These are phyloP conservation scores for Schizochytrium sp. DNA, from an alignment of 108 stramenopile genomes.

Conservation along the genomic window DNA sequence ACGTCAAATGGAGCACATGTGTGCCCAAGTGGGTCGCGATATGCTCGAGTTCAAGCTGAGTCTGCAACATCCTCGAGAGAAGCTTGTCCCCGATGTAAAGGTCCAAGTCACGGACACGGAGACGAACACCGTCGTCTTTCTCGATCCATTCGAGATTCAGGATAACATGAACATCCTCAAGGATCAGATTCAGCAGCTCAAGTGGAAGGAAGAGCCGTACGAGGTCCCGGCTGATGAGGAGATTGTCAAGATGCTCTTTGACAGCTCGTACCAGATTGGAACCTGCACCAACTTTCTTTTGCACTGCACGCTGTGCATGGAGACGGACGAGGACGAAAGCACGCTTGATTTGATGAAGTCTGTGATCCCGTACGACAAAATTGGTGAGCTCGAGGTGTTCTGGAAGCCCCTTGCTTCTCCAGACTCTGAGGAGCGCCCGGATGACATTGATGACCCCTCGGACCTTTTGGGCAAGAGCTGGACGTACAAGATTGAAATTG, in stretches of 20 bases:
- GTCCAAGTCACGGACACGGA: slow-evolving; percentile 20
- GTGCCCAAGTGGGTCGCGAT: not conserved
- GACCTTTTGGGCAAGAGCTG: slow-evolving; percentile 51
- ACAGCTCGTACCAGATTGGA: slow-evolving; percentile 48
- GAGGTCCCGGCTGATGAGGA: slow-evolving; percentile 1
- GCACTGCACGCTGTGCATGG: slow-evolving; percentile 43
- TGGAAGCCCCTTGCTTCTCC: slow-evolving; percentile 45
- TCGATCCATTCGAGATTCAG: slow-evolving; percentile 48
- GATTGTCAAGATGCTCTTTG: slow-evolving; percentile 40
- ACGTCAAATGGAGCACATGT: slow-evolving; percentile 5
- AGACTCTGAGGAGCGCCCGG: slow-evolving; percentile 28
- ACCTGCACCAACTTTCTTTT: slow-evolving; percentile 47
- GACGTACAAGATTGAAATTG: slow-evolving; percentile 43
- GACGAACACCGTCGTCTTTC: slow-evolving; percentile 24
- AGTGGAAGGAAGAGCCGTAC: not conserved
- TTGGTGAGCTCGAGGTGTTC: slow-evolving; percentile 34
- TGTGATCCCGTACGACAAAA: slow-evolving; percentile 49
- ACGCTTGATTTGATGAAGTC: slow-evolving; percentile 46
- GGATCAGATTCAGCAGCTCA: slow-evolving; percentile 24
- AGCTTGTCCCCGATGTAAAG: slow-evolving; percentile 18
- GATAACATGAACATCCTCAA: slow-evolving; percentile 42
- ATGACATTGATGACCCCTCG: slow-evolving; percentile 39
- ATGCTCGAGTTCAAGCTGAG: slow-evolving; percentile 39
- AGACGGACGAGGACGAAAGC: slow-evolving; percentile 46
- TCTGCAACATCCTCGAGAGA: slow-evolving; percentile 37